Conservation (phyloP, 192 early-diverging fungal species). For the Gigaspora rosea region DNA sequence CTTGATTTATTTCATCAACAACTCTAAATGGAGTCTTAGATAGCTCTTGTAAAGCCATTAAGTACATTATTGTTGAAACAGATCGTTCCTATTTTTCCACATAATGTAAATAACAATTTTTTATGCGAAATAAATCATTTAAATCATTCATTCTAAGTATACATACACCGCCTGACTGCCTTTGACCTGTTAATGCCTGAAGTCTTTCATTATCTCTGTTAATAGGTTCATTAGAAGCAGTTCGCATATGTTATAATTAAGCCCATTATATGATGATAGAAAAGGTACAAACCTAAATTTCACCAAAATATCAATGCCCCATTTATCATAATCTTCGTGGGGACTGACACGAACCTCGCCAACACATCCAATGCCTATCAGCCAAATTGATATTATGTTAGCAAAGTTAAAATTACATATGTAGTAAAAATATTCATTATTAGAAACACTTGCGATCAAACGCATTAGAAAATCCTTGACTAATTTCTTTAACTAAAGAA, state of each 20-base stretch:
- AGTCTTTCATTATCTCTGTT: slow-evolving; percentile 75
- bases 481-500: slow-evolving; percentile 63
- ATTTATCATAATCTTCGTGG: slow-evolving; percentile 85
- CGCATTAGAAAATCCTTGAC: slow-evolving; percentile 65
- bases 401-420: neutral
- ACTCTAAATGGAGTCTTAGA: slow-evolving; percentile 93
- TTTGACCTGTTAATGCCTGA: slow-evolving; percentile 79
- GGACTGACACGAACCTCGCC: slow-evolving; percentile 69
- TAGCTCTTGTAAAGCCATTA: slow-evolving; percentile 90
- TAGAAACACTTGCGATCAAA: slow-evolving; percentile 60
- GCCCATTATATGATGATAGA: neutral
- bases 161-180: slow-evolving; percentile 92
- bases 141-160: neutral
- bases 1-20: slow-evolving; percentile 99
- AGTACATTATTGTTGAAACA: slow-evolving; percentile 94
- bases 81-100: slow-evolving; percentile 69
- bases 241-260: neutral
- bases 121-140: neutral
- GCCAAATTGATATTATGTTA: neutral
- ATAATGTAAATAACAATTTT: neutral
- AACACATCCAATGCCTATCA: slow-evolving; percentile 70
- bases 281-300: slow-evolving; percentile 75
- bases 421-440: neutral
- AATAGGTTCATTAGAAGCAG: slow-evolving; percentile 1
- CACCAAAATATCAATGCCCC: slow-evolving; percentile 94